phyloP scores from a whole-genome alignment of 2,329 filamentous ascomycete species.

The Cytospora piceicola region DNA sequence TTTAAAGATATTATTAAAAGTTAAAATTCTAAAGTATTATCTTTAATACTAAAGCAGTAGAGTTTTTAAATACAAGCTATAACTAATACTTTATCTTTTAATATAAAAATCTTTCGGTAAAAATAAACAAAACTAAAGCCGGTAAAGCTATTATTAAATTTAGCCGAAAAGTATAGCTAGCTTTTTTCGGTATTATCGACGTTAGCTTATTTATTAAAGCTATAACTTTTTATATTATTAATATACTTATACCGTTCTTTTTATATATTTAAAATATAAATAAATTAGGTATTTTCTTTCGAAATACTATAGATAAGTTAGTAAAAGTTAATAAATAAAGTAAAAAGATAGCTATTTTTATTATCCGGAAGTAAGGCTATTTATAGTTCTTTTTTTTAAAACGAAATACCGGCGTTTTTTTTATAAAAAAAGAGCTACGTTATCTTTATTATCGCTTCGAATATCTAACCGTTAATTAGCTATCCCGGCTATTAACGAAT shows the following conservation, averaged over 20 bases:
- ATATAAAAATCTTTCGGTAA: neutral
- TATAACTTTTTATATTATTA: conserved; percentile 3
- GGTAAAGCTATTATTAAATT: neutral
- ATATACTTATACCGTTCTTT: neutral
- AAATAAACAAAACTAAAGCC: neutral
- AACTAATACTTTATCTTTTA: neutral
- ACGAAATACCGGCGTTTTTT: neutral
- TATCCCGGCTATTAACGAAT: neutral
- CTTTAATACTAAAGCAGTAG: neutral
- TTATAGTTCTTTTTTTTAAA: neutral
- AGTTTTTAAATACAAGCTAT: neutral
- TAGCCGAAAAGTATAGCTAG: neutral
- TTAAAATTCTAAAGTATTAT: neutral
- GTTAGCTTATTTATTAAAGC: neutral
- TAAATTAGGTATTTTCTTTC: neutral
- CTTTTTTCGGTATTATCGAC: neutral
- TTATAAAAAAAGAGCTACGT: neutral
- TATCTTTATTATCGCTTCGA: neutral
- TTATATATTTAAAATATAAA: conserved; percentile 3
- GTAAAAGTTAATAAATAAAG: neutral
- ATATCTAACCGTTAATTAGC: neutral
- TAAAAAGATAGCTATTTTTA: neutral
- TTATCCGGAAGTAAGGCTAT: neutral
- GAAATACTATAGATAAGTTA: conserved; percentile 5
- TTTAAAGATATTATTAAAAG: neutral